Evolutionary conservation across 176 grass and related monocot species (phyloP).

Genomic region (Urochloa ruziziensis): DNA sequence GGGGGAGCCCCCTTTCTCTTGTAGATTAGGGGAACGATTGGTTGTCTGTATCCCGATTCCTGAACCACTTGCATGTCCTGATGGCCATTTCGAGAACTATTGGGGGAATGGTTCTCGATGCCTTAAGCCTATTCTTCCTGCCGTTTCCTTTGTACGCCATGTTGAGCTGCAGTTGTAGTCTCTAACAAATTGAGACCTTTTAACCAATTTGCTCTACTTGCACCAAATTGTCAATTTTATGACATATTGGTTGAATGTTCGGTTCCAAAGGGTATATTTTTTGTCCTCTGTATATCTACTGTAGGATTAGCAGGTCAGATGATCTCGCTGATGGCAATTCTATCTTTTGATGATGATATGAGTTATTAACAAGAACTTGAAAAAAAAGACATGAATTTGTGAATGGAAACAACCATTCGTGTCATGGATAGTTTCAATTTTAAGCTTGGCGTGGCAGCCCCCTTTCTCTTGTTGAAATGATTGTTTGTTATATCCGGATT

Average conservation of each 20-base stretch:
- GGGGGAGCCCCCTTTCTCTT: neutral
- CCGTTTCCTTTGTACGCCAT: neutral
- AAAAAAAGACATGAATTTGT: neutral
- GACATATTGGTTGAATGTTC: neutral
- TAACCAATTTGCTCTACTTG: neutral
- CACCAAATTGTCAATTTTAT: neutral
- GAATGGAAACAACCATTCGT: neutral
- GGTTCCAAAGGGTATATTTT: neutral
- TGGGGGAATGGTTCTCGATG: neutral
- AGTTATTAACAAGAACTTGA: neutral
- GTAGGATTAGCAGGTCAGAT: neutral
- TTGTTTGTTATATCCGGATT: neutral
- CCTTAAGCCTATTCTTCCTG: neutral
- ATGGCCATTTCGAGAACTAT: neutral
- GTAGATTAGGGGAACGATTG: neutral
- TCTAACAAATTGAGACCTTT: neutral
- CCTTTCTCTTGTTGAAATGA: neutral
- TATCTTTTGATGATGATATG: neutral
- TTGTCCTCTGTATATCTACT: neutral
- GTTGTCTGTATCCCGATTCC: neutral
- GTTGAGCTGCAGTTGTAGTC: neutral
- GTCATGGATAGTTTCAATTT: neutral
- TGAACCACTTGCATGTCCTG: neutral
- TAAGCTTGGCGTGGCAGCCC: neutral
- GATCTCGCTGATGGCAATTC: neutral